Evolutionary conservation across 2,329 filamentous ascomycete genomes (phyloP), one percentile per base, ranked within the genome.

Genomic region (Lecanicillium sp.): DNA sequence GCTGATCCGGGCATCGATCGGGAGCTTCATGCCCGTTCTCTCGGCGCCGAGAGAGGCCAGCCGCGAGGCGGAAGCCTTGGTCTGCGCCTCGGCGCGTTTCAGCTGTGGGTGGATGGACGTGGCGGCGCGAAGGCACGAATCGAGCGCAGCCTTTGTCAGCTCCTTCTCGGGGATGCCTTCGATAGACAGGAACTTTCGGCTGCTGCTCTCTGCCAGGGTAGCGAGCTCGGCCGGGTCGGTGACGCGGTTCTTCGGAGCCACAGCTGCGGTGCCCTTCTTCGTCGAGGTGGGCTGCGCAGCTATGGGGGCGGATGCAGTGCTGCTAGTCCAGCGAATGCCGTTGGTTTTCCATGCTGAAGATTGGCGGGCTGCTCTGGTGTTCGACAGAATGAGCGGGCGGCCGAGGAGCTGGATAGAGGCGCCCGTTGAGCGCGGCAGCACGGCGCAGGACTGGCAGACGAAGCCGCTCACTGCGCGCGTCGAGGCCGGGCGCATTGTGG

Each of bases 21-120:
- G 51, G 21, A 65, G 51, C 33, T 56, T 56, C 2, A 59, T 47
- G 5, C 65, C 65, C 2, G 59, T 62, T 12, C 65, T 56, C 47
- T 67, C 63, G 24, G 59, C 59, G 6, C 64, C 71, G 17, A 73
- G 56, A 36, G 72, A 72, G 24, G 81, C 71, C 37, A 84, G 66
- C 21, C 72, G 74, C 29, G 78, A 80, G 8, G 76, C 73, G 2
- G 78, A 74, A 17, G 69, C 72, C 48, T 63, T 61, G 39, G 64
- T 60, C 52, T 70, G 63, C 40, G 61, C 63, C 46, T 71, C 64
- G 17, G 64, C 62, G 52, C 63, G 61, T 58, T 62, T 61, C 33
- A 67, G 56, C 46, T 70, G 67, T 20, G 69, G 68, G 46, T 71
- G 67, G 12, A 73, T 63, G 9, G 65, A 61, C n/a, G 66, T 63